A percentile compares a stretch with the other conserved stretches of the same genome.
phyloP scores from a whole-genome alignment of 1,284 basidiomycete species.

The Puccinia coronata region DNA sequence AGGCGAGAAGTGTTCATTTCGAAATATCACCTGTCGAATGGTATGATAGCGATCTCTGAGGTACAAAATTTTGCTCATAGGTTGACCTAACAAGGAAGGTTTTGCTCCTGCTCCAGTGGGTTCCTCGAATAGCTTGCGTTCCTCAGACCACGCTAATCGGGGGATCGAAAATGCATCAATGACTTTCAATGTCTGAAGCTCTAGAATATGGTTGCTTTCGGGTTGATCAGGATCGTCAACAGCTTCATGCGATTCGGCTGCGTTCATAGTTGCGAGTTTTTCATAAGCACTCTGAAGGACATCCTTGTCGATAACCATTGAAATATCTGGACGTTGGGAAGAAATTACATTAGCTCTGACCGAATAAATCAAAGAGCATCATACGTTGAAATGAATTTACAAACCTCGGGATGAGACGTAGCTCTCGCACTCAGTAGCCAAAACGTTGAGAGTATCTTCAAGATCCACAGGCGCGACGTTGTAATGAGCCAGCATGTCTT shows the following conservation, averaged over 20 bases:
- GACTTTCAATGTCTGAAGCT: constrained; percentile 28
- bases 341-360: background rate
- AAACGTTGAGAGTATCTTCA: constrained; percentile 42
- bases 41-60: constrained; percentile 45
- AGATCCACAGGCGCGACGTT: constrained; percentile 39
- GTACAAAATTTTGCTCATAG: constrained; percentile 33
- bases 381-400: background rate
- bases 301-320: constrained; percentile 39
- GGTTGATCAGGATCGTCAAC: constrained; percentile 12
- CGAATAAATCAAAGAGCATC: background rate
- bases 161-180: constrained; percentile 47
- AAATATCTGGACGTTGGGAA: background rate
- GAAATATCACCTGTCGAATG: constrained; percentile 66
- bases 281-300: constrained; percentile 41
- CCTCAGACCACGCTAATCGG: constrained; percentile 36
- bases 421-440: constrained; percentile 38
- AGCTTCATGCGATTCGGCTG: background rate
- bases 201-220: constrained; percentile 3
- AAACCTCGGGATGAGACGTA: constrained; percentile 20
- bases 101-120: constrained; percentile 10
- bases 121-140: constrained; percentile 38
- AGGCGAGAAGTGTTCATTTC: constrained; percentile 94
- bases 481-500: constrained; percentile 46
- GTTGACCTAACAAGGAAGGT: constrained; percentile 35
- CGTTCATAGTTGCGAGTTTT: constrained; percentile 3